These are phyloP conservation scores for Barnettozyma siamensis DNA, from an alignment of 805 yeast genomes.

Conservation along the genomic window DNA sequence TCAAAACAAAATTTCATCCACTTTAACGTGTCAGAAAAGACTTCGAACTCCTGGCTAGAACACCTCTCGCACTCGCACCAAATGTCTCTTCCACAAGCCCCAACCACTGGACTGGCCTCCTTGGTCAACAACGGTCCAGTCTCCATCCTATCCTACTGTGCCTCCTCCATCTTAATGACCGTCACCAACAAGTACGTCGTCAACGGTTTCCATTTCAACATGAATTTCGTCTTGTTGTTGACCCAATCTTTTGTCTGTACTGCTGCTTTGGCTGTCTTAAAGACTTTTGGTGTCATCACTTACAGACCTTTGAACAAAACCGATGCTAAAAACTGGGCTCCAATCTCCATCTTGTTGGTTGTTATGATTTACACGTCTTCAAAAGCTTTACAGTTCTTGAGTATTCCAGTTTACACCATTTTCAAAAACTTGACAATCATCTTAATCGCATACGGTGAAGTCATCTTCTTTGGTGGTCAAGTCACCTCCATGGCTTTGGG, in stretches of 20 bases:
- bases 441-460: conserved; percentile 97
- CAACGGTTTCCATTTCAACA: conserved; percentile 58
- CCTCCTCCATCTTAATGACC: conserved; percentile 94
- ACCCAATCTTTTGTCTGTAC: conserved; percentile 86
- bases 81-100: conserved; percentile 17
- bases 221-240: conserved; percentile 86
- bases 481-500: conserved; percentile 87
- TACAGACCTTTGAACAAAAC: conserved; percentile 79
- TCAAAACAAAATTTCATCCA: background rate
- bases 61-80: no score
- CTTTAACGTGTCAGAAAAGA: background rate
- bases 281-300: conserved; percentile 68
- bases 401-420: conserved; percentile 95
- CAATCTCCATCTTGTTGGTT: conserved; percentile 84
- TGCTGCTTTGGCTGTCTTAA: conserved; percentile 63
- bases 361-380: conserved; percentile 95
- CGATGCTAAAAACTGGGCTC: conserved; percentile 95
- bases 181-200: conserved; percentile 95
- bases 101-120: conserved; percentile 22
- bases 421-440: conserved; percentile 97
- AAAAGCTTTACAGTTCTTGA: conserved; percentile 84
- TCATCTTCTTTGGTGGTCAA: conserved; percentile 90
- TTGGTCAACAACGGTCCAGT: conserved; percentile 46
- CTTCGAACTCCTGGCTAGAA: background rate
- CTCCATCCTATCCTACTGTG: conserved; percentile 80